A percentile compares a stretch with the other conserved stretches of the same genome.
These are phyloP conservation scores for Thielaviopsis punctulata DNA, from an alignment of 2,329 filamentous ascomycete genomes.

Conservation along the genomic window DNA sequence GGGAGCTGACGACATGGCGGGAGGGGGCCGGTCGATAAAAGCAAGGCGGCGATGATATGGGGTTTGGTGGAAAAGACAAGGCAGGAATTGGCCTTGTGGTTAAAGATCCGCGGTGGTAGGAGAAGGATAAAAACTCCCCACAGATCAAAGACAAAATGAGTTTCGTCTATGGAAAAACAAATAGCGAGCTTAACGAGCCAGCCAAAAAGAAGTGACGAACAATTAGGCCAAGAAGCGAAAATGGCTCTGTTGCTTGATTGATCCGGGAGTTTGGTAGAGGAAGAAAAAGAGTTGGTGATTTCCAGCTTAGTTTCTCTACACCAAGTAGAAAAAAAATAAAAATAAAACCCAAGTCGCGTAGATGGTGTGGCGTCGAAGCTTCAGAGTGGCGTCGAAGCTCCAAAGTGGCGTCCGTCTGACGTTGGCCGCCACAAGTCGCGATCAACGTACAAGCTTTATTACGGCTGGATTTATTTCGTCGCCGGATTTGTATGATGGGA, in stretches of 20 bases:
- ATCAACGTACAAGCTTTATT: not conserved
- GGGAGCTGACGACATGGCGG: not conserved
- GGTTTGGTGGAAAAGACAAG: no score
- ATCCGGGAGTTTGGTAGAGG: not conserved
- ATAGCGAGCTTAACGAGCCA: no score
- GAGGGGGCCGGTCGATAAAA: not conserved
- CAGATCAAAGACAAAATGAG: no score
- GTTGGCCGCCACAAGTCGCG: not conserved
- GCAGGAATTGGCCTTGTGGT: not conserved
- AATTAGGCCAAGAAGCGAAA: no score
- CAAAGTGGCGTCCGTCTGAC: not conserved
- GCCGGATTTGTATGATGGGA: constrained; percentile 1
- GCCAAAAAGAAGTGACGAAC: no score
- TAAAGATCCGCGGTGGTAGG: no score
- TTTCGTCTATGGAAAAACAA: no score
- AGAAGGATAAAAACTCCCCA: not conserved
- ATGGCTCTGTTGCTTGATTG: no score
- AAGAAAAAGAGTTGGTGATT: no score
- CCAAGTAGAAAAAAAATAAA: not conserved
- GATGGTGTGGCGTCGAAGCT: not conserved
- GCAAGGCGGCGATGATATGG: not conserved
- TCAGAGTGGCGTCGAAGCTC: no score
- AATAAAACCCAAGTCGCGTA: no score
- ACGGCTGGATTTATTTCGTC: not conserved
- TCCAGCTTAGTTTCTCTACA: no score